Base-by-base conservation (phyloP, 2,329 filamentous ascomycete genomes). In the Xylariaceae sp. region DNA sequence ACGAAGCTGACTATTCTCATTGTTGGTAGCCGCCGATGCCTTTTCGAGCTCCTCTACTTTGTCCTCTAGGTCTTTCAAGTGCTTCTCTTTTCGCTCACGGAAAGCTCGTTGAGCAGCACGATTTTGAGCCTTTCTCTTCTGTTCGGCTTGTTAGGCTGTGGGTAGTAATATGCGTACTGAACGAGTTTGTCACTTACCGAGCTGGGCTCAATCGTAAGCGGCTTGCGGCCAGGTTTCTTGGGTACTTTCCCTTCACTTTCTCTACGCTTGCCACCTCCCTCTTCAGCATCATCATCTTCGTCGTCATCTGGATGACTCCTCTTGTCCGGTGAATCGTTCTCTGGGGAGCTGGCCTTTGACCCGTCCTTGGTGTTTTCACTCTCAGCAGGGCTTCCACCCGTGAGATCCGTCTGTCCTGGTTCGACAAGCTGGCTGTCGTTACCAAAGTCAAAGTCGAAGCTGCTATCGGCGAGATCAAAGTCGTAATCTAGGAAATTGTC, bases 101-200 rank as follows among this genome's bases (percentile, higher is more conserved):
- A 96, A 96, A 6, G 91, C 91, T 51, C 91, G 83, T 70, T 96
- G 91, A 5, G 91, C 91, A 11, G 91, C 91, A 58, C 91, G 83
- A 60, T 96, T 96, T 66, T 96, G 91, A 10, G 94, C 94, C 74
- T 99, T 99, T 61, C 90, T 86, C 73, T 95, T 95, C 90, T 95
- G 62, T 42, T 55, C 32, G 35, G 39, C 32, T 42, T 51, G 58
- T 68, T 60, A 68, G 65, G 55, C 22, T 47, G 6, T 39, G 17
- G 15, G 3, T 31, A 45, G 57, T 51, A 57, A 55, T 44, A 58
- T 47, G 36, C 18, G 48, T 40, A 53, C 32, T 35, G 19, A n/a
- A 10, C 30, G 18, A 35, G 40, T n/a, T 48, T 48, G 49, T 42
- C 42, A 82, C 91, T 75, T 84, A 97, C 92, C 59, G 91, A 94